Evolutionary conservation across 2,329 filamentous ascomycete genomes (phyloP).

Genomic region (Xylaria sp.): DNA sequence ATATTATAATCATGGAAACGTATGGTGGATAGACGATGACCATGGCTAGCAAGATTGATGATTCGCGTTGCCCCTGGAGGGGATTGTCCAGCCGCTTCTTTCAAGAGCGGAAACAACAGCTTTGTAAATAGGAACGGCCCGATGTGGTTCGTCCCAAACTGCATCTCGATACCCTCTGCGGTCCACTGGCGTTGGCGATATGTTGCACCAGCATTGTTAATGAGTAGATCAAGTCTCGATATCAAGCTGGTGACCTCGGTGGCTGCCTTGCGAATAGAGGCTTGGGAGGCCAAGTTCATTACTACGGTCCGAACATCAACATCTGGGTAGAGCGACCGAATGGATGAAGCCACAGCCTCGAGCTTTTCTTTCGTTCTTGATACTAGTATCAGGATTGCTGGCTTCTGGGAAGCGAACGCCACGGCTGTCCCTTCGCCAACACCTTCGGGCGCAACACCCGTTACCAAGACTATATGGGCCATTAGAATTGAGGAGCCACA

Average conservation of each 20-base stretch:
- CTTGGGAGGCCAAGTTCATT: constrained; percentile 43
- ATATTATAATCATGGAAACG: constrained; percentile 50
- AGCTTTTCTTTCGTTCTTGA: constrained; percentile 49
- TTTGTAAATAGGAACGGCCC: constrained; percentile 44
- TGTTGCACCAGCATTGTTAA: constrained; percentile 48
- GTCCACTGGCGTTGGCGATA: constrained; percentile 44
- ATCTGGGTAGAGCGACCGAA: constrained; percentile 39
- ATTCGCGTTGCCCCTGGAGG: constrained; percentile 39
- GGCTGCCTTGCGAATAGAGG: constrained; percentile 42
- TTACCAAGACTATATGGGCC: constrained; percentile 41
- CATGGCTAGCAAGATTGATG: constrained; percentile 47
- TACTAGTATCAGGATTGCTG: constrained; percentile 46
- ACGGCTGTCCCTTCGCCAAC: constrained; percentile 46
- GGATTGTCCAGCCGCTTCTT: constrained; percentile 35
- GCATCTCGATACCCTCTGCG: constrained; percentile 46
- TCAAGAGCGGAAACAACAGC: constrained; percentile 41
- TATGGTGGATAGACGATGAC: constrained; percentile 45
- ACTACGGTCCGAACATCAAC: constrained; percentile 41
- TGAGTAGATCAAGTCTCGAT: constrained; percentile 43
- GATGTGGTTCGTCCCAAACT: constrained; percentile 45
- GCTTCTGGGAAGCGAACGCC: constrained; percentile 48
- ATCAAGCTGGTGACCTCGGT: constrained; percentile 37
- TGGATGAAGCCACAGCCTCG: constrained; percentile 42
- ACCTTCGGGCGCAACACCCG: constrained; percentile 46
- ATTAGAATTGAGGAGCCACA: constrained; percentile 1